Percentiles rank a stretch among this genome's conserved stretches.
These are phyloP conservation scores for Penicillium egyptiacum DNA, from an alignment of 495 filamentous ascomycete species.

Conservation along the genomic window DNA sequence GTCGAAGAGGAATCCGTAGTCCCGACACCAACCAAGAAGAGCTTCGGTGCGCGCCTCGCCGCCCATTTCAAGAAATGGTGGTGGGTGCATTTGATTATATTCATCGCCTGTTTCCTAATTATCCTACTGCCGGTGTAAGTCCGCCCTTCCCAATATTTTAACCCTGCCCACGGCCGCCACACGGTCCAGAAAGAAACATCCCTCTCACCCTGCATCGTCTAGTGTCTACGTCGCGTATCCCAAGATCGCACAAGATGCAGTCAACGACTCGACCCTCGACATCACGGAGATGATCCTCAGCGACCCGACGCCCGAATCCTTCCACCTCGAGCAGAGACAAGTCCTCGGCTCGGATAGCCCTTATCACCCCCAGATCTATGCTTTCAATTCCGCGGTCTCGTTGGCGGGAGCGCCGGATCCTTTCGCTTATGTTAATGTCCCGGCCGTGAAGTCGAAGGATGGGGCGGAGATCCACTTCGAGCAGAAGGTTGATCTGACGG, in stretches of 20 bases:
- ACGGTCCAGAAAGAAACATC: neutral
- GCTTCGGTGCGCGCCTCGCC: conserved; percentile 38
- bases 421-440: conserved; percentile 59
- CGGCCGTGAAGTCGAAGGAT: conserved; percentile 54
- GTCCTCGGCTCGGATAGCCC: conserved; percentile 46
- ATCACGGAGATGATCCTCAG: conserved; percentile 59
- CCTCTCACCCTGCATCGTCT: neutral
- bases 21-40: conserved; percentile 24
- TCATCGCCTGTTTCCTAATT: conserved; percentile 58
- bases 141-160: neutral
- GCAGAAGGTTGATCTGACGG: conserved; percentile 52
- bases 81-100: conserved; percentile 67
- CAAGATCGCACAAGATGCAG: conserved; percentile 65
- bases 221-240: conserved; percentile 75
- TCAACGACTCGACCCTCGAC: conserved; percentile 62
- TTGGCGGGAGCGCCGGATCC: conserved; percentile 52
- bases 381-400: conserved; percentile 53
- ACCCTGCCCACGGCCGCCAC: neutral
- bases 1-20: conserved; percentile 22
- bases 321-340: conserved; percentile 55
- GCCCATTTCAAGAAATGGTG: conserved; percentile 61
- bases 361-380: conserved; percentile 56
- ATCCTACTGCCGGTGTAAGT: conserved; percentile 69
- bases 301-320: conserved; percentile 55
- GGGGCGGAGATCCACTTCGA: conserved; percentile 53